A percentile compares a stretch with the other conserved stretches of the same genome.
Evolutionary conservation across 1,284 basidiomycete species (phyloP).

Genomic region (Clitocybe nebularis): DNA sequence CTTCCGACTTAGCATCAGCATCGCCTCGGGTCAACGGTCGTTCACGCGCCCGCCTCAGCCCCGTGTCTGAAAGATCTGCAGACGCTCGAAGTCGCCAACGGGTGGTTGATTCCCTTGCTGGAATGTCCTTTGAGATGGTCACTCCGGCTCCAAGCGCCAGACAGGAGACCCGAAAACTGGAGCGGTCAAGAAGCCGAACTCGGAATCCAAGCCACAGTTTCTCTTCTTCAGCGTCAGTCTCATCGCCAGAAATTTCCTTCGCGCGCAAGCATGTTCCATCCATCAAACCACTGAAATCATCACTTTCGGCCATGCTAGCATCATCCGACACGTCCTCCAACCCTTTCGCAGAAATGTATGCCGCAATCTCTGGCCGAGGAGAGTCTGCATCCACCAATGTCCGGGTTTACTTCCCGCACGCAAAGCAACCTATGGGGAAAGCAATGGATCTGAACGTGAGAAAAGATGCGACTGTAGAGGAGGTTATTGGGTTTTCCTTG

Average conservation of each 20-base stretch:
- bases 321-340: slow-evolving; percentile 60
- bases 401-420: slow-evolving; percentile 87
- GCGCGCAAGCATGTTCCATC: slow-evolving; percentile 45
- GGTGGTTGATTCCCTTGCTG: slow-evolving; percentile 19
- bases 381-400: slow-evolving; percentile 65
- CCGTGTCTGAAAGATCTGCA: slow-evolving; percentile 50
- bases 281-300: slow-evolving; percentile 43
- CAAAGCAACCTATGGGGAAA: slow-evolving; percentile 55
- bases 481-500: slow-evolving; percentile 91
- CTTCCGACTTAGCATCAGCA: slow-evolving; percentile 46
- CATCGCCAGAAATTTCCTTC: slow-evolving; percentile 40
- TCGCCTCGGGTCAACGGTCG: slow-evolving; percentile 38
- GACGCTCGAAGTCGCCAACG: slow-evolving; percentile 10
- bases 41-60: slow-evolving; percentile 56
- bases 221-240: slow-evolving; percentile 14
- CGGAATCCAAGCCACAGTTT: slow-evolving; percentile 19
- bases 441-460: slow-evolving; percentile 69
- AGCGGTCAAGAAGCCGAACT: slow-evolving; percentile 12
- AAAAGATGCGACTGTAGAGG: slow-evolving; percentile 90
- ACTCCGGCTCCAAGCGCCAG: slow-evolving; percentile 19
- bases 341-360: slow-evolving; percentile 81
- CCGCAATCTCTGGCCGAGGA: slow-evolving; percentile 71
- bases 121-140: slow-evolving; percentile 28
- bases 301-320: slow-evolving; percentile 65
- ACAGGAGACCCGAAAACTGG: slow-evolving; percentile 16